A percentile compares a stretch with the other conserved stretches of the same genome.
These are phyloP conservation scores for Cyberlindnera misumaiensis DNA, from an alignment of 805 yeast genomes.

Conservation along the genomic window DNA sequence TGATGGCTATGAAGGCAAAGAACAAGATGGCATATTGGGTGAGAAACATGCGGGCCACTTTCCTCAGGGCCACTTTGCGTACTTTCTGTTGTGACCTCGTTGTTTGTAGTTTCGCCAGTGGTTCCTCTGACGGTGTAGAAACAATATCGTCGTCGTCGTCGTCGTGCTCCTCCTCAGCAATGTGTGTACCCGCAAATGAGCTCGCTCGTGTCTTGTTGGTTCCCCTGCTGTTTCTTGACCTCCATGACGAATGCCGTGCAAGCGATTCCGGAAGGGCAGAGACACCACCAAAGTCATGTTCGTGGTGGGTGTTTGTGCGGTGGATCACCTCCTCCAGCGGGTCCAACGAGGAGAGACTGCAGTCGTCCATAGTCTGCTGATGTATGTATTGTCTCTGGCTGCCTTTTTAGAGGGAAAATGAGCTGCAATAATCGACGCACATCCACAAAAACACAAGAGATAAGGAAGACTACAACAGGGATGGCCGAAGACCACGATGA, in stretches of 20 bases:
- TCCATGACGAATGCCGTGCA: slow-evolving; percentile 5
- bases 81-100: slow-evolving; percentile 10
- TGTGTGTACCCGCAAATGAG: no score
- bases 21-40: slow-evolving; percentile 16
- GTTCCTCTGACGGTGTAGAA: no score
- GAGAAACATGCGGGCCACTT: slow-evolving; percentile 11
- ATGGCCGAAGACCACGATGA: no score
- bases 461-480: no score
- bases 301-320: slow-evolving; percentile 8
- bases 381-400: no score
- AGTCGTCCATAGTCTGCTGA: no score
- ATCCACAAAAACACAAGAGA: no score
- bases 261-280: slow-evolving; percentile 6
- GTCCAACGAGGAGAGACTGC: slow-evolving; percentile 1
- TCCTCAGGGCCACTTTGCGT: slow-evolving; percentile 7
- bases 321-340: slow-evolving; percentile 9
- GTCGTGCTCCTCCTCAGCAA: no score
- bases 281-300: slow-evolving; percentile 9
- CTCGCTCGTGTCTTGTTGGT: no score
- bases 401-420: no score
- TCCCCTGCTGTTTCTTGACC: not conserved
- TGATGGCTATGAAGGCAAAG: slow-evolving; percentile 18
- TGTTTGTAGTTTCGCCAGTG: slow-evolving; percentile 5
- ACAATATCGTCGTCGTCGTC: no score
- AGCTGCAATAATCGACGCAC: no score